These are phyloP conservation scores for Yamadazyma laniorum DNA, from an alignment of 805 yeast genomes.

Conservation along the genomic window DNA sequence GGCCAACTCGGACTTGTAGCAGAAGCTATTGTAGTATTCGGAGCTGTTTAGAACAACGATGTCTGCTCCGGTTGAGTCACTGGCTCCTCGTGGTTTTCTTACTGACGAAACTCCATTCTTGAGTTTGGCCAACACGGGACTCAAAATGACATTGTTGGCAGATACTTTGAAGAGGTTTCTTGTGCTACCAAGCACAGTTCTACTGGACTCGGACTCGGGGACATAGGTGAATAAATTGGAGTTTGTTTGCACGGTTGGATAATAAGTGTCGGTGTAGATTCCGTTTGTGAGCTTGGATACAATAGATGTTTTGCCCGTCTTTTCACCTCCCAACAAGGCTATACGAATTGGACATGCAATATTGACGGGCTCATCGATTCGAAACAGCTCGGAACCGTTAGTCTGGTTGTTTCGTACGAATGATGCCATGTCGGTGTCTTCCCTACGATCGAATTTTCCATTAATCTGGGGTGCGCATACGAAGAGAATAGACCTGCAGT, in stretches of 20 bases:
- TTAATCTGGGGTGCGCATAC: not conserved
- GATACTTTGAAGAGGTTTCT: not conserved
- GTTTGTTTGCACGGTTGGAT: slow-evolving; percentile 65
- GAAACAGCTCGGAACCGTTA: slow-evolving; percentile 1
- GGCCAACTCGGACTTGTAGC: slow-evolving; percentile 5
- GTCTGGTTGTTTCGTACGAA: slow-evolving; percentile 14
- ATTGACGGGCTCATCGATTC: slow-evolving; percentile 18
- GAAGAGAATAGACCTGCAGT: too few relatives aligned
- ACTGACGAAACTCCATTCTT: not conserved
- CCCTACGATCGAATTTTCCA: too few relatives aligned
- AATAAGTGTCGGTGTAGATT: slow-evolving; percentile 63
- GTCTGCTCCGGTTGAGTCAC: slow-evolving; percentile 26
- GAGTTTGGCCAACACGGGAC: slow-evolving; percentile 25
- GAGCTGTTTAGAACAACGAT: slow-evolving; percentile 12
- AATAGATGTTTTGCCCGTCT: slow-evolving; percentile 60
- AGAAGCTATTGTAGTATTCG: slow-evolving; percentile 11
- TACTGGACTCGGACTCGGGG: slow-evolving; percentile 31
- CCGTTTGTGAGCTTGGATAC: slow-evolving; percentile 49
- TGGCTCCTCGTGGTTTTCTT: slow-evolving; percentile 4
- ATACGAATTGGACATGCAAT: slow-evolving; percentile 47
- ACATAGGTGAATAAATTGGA: slow-evolving; percentile 56
- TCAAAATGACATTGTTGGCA: slow-evolving; percentile 19
- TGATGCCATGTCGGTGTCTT: slow-evolving; percentile 10
- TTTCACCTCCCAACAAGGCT: slow-evolving; percentile 60
- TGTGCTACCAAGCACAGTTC: slow-evolving; percentile 2